Percentiles rank a stretch among this genome's conserved stretches.
Conservation (phyloP, 768 basidiomycete species). For the Strobilomyces confusus region DNA sequence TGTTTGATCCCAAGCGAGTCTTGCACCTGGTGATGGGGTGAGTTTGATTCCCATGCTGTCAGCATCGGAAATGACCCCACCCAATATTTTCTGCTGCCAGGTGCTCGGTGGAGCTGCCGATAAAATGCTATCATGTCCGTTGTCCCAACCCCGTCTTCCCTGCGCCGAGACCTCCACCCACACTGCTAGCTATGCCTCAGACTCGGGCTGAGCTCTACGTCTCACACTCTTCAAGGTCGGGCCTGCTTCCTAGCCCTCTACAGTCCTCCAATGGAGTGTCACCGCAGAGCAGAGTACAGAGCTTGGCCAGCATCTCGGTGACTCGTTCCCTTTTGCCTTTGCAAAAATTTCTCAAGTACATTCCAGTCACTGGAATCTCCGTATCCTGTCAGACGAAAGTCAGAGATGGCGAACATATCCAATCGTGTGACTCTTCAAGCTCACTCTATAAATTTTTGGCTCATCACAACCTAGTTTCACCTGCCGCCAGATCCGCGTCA, state of each 20-base stretch:
- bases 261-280: constrained; percentile 9
- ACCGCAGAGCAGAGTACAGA: constrained; percentile 21
- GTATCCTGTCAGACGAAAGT: constrained; percentile 42
- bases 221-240: constrained; percentile 11
- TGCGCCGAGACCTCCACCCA: no score
- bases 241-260: constrained; percentile 8
- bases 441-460: neutral
- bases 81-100: neutral
- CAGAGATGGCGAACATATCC: constrained; percentile 35
- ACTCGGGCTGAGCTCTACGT: neutral
- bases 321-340: neutral
- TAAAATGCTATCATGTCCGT: neutral
- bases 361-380: constrained; percentile 27
- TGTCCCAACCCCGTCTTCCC: no score
- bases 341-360: neutral
- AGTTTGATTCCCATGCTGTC: neutral
- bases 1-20: neutral
- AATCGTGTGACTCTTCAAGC: constrained; percentile 36
- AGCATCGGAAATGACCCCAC: constrained; percentile 4
- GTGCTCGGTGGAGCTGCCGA: constrained; percentile 1
- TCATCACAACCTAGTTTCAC: constrained; percentile 44
- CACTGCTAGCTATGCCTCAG: constrained; percentile 16
- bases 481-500: constrained; percentile 60
- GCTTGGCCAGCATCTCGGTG: constrained; percentile 26
- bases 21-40: neutral